These are phyloP conservation scores for Syncephalastrum racemosum DNA, from an alignment of 371 early-diverging fungal genomes.

Conservation along the genomic window DNA sequence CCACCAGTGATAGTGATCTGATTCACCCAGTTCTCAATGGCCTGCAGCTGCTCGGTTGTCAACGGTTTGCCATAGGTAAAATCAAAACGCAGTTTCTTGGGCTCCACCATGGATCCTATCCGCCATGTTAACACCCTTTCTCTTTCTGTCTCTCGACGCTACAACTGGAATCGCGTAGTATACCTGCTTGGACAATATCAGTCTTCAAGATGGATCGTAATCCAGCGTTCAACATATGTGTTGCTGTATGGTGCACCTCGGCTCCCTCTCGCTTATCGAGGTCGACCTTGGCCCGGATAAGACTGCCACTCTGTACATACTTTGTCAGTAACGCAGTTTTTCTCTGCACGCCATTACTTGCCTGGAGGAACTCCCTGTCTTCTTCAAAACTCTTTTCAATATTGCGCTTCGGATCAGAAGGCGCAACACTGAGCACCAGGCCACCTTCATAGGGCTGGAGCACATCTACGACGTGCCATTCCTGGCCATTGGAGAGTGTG, in stretches of 20 bases:
- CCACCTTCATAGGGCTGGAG: slow-evolving; percentile 60
- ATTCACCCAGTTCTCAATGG: slow-evolving; percentile 68
- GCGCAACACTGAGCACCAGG: slow-evolving; percentile 29
- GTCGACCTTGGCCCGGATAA: slow-evolving; percentile 54
- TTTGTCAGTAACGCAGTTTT: slow-evolving; percentile 15
- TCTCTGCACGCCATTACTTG: slow-evolving; percentile 2
- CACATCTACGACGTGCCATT: slow-evolving; percentile 54
- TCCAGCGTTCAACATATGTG: slow-evolving; percentile 74
- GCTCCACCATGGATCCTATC: slow-evolving; percentile 65
- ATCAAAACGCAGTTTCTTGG: slow-evolving; percentile 68
- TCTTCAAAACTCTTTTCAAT: slow-evolving; percentile 22
- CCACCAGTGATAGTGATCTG: slow-evolving; percentile 43
- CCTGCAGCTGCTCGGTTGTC: slow-evolving; percentile 44
- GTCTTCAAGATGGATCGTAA: slow-evolving; percentile 57
- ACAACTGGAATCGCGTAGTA: not conserved
- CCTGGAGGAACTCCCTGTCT: slow-evolving; percentile 46
- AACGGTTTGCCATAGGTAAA: slow-evolving; percentile 68
- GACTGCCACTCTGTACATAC: slow-evolving; percentile 23
- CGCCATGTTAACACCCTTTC: not conserved
- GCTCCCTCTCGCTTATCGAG: slow-evolving; percentile 53
- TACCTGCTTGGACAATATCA: slow-evolving; percentile 71
- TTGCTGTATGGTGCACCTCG: slow-evolving; percentile 79
- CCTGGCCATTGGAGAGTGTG: slow-evolving; percentile 43
- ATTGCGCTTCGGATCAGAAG: slow-evolving; percentile 12
- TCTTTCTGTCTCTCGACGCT: not conserved